These are phyloP conservation scores for Falciphora oryzae DNA, from an alignment of 2,329 filamentous ascomycete species.

Conservation along the genomic window DNA sequence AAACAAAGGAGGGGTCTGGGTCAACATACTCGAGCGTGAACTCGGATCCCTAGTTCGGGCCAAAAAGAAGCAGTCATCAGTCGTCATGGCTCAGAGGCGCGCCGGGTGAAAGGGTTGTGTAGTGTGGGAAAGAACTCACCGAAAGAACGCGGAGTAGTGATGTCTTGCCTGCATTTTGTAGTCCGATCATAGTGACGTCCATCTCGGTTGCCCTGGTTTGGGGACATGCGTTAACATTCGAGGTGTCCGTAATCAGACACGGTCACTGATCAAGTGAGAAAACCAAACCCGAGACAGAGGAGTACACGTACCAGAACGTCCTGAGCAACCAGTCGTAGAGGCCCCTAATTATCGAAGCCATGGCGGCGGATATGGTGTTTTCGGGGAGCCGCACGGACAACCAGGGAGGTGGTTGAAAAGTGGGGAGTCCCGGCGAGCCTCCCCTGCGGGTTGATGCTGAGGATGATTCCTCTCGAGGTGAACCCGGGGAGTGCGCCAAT, in stretches of 20 bases:
- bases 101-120: background rate
- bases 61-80: conserved; percentile 13
- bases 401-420: background rate
- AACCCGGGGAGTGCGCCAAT: background rate
- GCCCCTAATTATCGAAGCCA: conserved; percentile 88
- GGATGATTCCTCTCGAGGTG: background rate
- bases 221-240: background rate
- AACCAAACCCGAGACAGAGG: background rate
- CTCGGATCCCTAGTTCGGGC: conserved; percentile 74
- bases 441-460: background rate
- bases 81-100: conserved; percentile 9
- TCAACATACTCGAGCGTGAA: conserved; percentile 91
- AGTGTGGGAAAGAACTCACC: conserved; percentile 55
- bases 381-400: background rate
- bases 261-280: background rate
- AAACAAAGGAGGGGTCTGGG: conserved; percentile 22
- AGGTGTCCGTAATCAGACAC: background rate
- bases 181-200: conserved; percentile 98
- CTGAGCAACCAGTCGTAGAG: conserved; percentile 98
- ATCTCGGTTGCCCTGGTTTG: conserved; percentile 85
- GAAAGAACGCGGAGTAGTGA: conserved; percentile 89
- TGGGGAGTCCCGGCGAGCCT: background rate
- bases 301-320: conserved; percentile 76
- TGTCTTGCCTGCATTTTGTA: conserved; percentile 98
- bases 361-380: conserved; percentile 36